Evolutionary conservation across 495 filamentous ascomycete genomes (phyloP).

Genomic region (Penicillium cinerascens): DNA sequence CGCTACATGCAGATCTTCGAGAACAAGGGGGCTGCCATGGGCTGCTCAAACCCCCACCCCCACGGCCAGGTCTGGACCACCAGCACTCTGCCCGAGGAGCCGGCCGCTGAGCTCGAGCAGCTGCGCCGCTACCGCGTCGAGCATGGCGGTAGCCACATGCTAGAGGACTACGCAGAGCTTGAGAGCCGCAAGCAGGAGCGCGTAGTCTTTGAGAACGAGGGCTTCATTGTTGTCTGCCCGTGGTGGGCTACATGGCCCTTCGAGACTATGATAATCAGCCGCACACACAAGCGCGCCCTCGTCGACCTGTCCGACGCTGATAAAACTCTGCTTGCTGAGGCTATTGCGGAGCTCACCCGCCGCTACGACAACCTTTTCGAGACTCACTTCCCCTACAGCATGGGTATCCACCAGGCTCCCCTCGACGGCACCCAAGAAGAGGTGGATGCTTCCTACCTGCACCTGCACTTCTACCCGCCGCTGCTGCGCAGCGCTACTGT

Average conservation of each 20-base stretch:
- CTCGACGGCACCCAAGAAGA: constrained; percentile 81
- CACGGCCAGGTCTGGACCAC: constrained; percentile 98
- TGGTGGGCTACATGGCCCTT: constrained; percentile 99
- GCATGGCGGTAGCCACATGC: constrained; percentile 66
- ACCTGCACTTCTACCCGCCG: constrained; percentile 96
- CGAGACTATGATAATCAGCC: constrained; percentile 86
- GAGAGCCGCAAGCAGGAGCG: constrained; percentile 80
- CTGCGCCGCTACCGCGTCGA: constrained; percentile 70
- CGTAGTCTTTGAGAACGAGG: constrained; percentile 79
- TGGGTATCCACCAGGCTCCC: constrained; percentile 92
- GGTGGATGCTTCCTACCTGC: constrained; percentile 81
- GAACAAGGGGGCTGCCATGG: constrained; percentile 98
- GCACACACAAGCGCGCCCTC: constrained; percentile 72
- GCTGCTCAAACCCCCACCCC: constrained; percentile 97
- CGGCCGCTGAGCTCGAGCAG: constrained; percentile 69
- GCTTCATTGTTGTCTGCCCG: constrained; percentile 81
- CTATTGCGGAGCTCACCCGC: constrained; percentile 78
- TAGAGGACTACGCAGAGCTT: constrained; percentile 81
- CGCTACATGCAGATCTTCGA: constrained; percentile 99
- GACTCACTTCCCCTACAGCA: constrained; percentile 93
- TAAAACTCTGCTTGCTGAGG: constrained; percentile 68
- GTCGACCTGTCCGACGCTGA: constrained; percentile 74
- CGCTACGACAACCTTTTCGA: constrained; percentile 97
- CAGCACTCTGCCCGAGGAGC: constrained; percentile 84
- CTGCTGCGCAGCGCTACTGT: constrained; percentile 90